Base-by-base conservation (phyloP, 495 filamentous ascomycete genomes). In the Penicillium roqueforti region DNA sequence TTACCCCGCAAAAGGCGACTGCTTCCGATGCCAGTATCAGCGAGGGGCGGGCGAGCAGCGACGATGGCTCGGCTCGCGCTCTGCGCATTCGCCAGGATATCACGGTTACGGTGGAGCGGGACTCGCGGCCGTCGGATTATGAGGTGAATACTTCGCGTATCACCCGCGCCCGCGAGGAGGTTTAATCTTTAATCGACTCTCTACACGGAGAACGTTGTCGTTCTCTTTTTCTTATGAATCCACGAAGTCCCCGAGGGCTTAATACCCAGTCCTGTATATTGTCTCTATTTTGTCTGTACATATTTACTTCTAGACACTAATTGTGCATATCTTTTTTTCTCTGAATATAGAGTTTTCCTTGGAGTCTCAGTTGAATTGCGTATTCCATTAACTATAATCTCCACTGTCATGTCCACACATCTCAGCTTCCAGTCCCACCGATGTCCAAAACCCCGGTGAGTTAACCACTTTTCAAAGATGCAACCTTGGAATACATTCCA, bases 51-150 rank as follows among this genome's bases (percentile, higher is more conserved):
- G 53, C 64, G 25, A 75, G 71, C 51, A 63, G 60, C 32, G 72
- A 74, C 28, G 70, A 76, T 63, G 69, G 70, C 2, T 75, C 72
- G 6, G 69, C 68, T 9, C 68, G 70, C 11, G 72, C 71, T n/a
- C 44, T 77, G 28, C 65, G 72, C 23, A 78, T 78, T 44, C 68
- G 72, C 8, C 73, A 75, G 37, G 73, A 77, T 36, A 69, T 78
- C 34, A 78, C 75, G 1, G 67, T 78, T 19, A 74, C 73, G 5
- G 69, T 77, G 42, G 58, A 76, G 55, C 68, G 60, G 11, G 71
- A 73, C 31, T 53, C 63, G 5, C 62, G 66, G 25, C 62, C 68
- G n/a, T 52, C 59, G 2, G 55, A 60, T 10, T 65, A 65, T 37
- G 50, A 66, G 16, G 11, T 55, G 6, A 58, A 49, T n/a, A 43